These are phyloP conservation scores for Backusella psychrophila DNA, from an alignment of 192 early-diverging fungal species.

Conservation along the genomic window DNA sequence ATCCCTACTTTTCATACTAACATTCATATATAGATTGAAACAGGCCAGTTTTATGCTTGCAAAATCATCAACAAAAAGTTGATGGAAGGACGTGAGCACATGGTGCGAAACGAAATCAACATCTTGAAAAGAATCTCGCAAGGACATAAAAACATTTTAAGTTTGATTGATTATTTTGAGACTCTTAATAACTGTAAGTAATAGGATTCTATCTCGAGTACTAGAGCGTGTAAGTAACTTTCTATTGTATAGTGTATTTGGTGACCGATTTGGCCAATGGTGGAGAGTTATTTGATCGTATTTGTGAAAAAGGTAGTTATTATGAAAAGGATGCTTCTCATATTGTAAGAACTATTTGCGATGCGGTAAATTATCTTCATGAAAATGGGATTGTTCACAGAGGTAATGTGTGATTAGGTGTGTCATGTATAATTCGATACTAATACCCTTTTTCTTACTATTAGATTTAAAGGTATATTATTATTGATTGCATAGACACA, in stretches of 20 bases:
- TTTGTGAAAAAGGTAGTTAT: constrained; percentile 67
- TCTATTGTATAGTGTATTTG: constrained; percentile 56
- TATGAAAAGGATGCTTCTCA: constrained; percentile 81
- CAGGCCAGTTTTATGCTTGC: constrained; percentile 69
- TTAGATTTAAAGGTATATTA: constrained; percentile 35
- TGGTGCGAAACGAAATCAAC: constrained; percentile 73
- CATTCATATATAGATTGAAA: constrained; percentile 48
- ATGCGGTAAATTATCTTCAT: constrained; percentile 83
- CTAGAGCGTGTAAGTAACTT: not conserved
- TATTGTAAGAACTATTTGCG: constrained; percentile 74
- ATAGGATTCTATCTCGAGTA: not conserved
- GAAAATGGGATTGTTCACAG: constrained; percentile 85
- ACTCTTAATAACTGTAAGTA: constrained; percentile 61
- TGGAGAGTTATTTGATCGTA: constrained; percentile 92
- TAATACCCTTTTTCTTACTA: not conserved
- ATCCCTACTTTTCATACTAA: no score
- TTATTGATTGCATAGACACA: not conserved
- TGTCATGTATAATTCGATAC: not conserved
- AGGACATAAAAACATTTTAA: constrained; percentile 70
- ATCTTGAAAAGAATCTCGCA: constrained; percentile 68
- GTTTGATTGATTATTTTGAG: constrained; percentile 79
- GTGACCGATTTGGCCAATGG: constrained; percentile 82
- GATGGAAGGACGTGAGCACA: constrained; percentile 66
- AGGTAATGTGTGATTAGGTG: constrained; percentile 32
- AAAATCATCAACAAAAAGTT: constrained; percentile 79